phyloP scores from a whole-genome alignment of 805 yeast genomes.

The Cyberlindnera mycetangii region DNA sequence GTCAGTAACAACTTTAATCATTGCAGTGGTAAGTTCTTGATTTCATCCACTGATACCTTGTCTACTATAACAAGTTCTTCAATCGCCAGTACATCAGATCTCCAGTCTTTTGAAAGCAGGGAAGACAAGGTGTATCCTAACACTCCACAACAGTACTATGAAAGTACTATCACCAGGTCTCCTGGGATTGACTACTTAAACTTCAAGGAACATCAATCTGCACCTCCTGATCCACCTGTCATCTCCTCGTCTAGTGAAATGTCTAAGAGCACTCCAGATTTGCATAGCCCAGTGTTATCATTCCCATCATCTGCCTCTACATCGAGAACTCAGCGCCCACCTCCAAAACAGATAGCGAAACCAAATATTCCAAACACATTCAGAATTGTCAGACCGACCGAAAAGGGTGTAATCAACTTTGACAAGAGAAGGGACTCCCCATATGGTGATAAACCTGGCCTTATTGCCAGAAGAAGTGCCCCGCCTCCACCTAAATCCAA shows the following conservation, averaged over 20 bases:
- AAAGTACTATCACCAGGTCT: constrained; percentile 35
- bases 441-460: constrained; percentile 47
- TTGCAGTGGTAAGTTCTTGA: constrained; percentile 33
- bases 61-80: constrained; percentile 40
- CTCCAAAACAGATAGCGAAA: constrained; percentile 6
- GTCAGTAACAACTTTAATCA: constrained; percentile 34
- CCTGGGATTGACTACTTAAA: constrained; percentile 49
- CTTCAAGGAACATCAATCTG: constrained; percentile 37
- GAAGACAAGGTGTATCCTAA: constrained; percentile 48
- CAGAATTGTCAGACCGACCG: constrained; percentile 60
- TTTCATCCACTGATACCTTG: constrained; percentile 32
- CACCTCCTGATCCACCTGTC: constrained; percentile 3
- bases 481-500: constrained; percentile 58
- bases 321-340: constrained; percentile 13
- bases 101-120: constrained; percentile 50
- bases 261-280: constrained; percentile 3
- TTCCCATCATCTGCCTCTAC: constrained; percentile 1
- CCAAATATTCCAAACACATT: constrained; percentile 43
- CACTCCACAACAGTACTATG: constrained; percentile 67
- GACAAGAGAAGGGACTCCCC: constrained; percentile 79
- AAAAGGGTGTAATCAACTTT: constrained; percentile 74
- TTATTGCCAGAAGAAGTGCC: constrained; percentile 68
- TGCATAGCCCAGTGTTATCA: background rate
- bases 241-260: background rate
- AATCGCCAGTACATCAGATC: constrained; percentile 43